Conservation (phyloP, 805 yeast genomes). For the Kodamaea laetipori region DNA sequence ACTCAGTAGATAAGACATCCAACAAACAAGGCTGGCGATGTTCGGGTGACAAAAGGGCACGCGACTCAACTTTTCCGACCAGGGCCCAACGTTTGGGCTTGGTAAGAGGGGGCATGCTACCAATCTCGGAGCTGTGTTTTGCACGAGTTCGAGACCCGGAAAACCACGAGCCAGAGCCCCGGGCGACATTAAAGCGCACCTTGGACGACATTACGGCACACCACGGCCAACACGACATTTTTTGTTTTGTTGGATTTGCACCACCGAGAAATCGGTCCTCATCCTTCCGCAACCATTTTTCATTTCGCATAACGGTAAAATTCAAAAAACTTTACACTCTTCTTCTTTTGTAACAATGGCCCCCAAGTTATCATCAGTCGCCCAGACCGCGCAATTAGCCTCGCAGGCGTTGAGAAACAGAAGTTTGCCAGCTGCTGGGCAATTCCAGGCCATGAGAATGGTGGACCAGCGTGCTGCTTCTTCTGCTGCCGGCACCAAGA, state of each 20-base stretch:
- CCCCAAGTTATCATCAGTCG: slow-evolving; percentile 37
- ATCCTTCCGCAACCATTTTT: slow-evolving; percentile 25
- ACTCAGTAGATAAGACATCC: too few species aligned
- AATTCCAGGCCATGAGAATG: slow-evolving; percentile 39
- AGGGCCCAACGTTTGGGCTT: background rate
- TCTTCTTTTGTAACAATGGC: slow-evolving; percentile 19
- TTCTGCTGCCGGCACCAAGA: slow-evolving; percentile 51
- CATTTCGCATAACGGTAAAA: background rate
- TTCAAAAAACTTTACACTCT: slow-evolving; percentile 2
- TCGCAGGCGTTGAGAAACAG: slow-evolving; percentile 35
- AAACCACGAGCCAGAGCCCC: too few species aligned
- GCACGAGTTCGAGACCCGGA: too few species aligned
- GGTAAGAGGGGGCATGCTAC: too few species aligned
- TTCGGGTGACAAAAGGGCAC: too few species aligned
- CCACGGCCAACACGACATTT: too few species aligned
- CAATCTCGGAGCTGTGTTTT: too few species aligned
- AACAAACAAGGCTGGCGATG: too few species aligned
- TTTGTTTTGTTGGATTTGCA: slow-evolving; percentile 2
- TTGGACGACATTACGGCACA: too few species aligned
- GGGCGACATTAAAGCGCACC: too few species aligned
- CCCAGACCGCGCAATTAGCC: slow-evolving; percentile 47
- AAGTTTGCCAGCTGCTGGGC: slow-evolving; percentile 31
- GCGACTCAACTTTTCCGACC: too few species aligned
- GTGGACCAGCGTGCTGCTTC: slow-evolving; percentile 40
- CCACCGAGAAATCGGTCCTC: slow-evolving; percentile 27